A percentile compares a stretch with the other conserved stretches of the same genome.
phyloP scores from a whole-genome alignment of 140 eudicot genomes.

The Cichorium intybus region DNA sequence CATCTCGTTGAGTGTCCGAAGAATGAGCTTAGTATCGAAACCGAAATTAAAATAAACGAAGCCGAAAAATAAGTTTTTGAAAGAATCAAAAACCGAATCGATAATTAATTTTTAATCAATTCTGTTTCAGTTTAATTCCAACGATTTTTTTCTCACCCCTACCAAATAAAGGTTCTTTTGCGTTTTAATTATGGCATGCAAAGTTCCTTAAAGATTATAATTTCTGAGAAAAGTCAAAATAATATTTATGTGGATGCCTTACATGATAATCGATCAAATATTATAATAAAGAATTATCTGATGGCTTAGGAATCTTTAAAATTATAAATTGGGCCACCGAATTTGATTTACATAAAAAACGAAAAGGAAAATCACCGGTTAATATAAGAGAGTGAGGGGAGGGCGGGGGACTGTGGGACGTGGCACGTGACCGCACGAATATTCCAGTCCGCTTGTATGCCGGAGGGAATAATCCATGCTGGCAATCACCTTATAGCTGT shows the following conservation, averaged over 20 bases:
- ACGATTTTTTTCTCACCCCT: too few relatives aligned
- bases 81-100: too few relatives aligned
- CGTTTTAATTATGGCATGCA: not conserved
- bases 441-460: conserved; percentile 56
- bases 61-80: too few relatives aligned
- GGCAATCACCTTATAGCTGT: conserved; percentile 34
- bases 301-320: conserved; percentile 1
- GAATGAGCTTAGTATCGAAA: too few relatives aligned
- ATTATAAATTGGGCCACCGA: conserved; percentile 19
- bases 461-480: conserved; percentile 71
- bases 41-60: too few relatives aligned
- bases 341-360: not conserved
- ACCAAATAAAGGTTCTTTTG: too few relatives aligned
- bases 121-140: too few relatives aligned
- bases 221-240: not conserved
- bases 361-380: not conserved
- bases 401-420: conserved; percentile 38
- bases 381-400: not conserved
- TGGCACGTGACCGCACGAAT: conserved; percentile 83
- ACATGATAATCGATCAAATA: not conserved
- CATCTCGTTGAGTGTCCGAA: not conserved
- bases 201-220: not conserved
- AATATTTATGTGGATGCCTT: not conserved
- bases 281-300: not conserved
- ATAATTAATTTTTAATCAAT: too few relatives aligned